phyloP scores from a whole-genome alignment of 495 filamentous ascomycete species.

The Tuber umbilicatum region DNA sequence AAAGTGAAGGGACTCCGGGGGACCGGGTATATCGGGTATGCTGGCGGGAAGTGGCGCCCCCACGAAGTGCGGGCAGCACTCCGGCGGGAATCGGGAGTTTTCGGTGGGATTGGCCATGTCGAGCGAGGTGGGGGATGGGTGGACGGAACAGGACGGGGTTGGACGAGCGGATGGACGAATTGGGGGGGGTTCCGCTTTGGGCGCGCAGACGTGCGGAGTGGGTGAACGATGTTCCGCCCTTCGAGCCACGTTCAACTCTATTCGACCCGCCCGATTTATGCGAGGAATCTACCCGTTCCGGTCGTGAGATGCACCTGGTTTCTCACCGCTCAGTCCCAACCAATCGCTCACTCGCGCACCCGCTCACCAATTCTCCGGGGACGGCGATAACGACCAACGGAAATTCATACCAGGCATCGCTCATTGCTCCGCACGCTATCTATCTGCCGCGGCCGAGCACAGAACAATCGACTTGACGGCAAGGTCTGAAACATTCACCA shows the following conservation, averaged over 20 bases:
- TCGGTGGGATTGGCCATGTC: background rate
- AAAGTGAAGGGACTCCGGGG: background rate
- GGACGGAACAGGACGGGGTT: background rate
- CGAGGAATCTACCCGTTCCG: background rate
- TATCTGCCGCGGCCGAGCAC: background rate
- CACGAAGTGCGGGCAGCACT: background rate
- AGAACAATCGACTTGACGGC: background rate
- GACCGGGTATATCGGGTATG: background rate
- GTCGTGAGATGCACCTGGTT: background rate
- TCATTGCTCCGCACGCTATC: background rate
- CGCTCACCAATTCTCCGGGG: background rate
- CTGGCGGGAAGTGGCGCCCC: background rate
- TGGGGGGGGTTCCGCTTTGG: background rate
- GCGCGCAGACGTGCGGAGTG: background rate
- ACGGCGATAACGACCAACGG: background rate
- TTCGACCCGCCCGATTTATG: background rate
- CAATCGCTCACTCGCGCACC: background rate
- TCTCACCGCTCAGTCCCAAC: background rate
- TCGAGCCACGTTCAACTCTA: background rate
- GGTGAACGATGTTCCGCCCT: background rate
- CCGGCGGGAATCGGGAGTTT: slow-evolving; percentile 3
- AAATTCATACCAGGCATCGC: background rate
- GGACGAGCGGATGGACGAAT: background rate
- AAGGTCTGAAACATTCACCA: background rate
- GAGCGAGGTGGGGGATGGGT: background rate